Percentiles rank a stretch among this genome's conserved stretches.
phyloP scores from a whole-genome alignment of 2,329 filamentous ascomycete genomes.

The Diaporthe humulicola region DNA sequence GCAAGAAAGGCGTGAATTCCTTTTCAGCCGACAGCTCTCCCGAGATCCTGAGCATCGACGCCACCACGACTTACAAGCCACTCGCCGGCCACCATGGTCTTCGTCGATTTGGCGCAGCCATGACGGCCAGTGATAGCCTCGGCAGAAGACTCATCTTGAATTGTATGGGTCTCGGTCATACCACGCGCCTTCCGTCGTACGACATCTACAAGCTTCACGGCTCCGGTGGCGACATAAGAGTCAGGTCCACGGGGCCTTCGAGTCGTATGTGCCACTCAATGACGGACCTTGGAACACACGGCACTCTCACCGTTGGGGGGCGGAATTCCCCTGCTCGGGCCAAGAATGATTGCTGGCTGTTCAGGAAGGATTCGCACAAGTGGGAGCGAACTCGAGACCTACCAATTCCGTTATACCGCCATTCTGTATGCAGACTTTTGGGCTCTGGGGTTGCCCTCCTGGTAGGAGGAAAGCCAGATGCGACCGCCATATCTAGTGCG shows the following conservation, averaged over 20 bases:
- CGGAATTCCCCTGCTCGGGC: slow-evolving; percentile 80
- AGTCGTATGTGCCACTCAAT: slow-evolving; percentile 81
- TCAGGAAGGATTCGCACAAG: slow-evolving; percentile 61
- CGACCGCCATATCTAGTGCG: slow-evolving; percentile 61
- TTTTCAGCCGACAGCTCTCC: neutral
- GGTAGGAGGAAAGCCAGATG: slow-evolving; percentile 71
- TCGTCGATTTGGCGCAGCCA: slow-evolving; percentile 72
- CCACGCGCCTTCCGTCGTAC: slow-evolving; percentile 60
- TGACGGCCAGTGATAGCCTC: slow-evolving; percentile 55
- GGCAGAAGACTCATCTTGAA: slow-evolving; percentile 60
- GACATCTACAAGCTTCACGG: slow-evolving; percentile 59
- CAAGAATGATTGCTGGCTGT: slow-evolving; percentile 82
- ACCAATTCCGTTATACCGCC: slow-evolving; percentile 81
- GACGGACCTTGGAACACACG: slow-evolving; percentile 71
- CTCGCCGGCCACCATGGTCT: slow-evolving; percentile 57
- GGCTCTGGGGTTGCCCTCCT: slow-evolving; percentile 67
- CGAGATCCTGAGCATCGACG: slow-evolving; percentile 21
- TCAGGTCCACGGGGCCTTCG: slow-evolving; percentile 51
- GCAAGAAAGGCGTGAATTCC: neutral
- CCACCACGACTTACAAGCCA: slow-evolving; percentile 50
- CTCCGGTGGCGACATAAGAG: slow-evolving; percentile 38
- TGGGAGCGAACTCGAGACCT: slow-evolving; percentile 78
- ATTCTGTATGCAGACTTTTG: slow-evolving; percentile 70
- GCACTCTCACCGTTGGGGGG: slow-evolving; percentile 80
- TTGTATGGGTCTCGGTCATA: slow-evolving; percentile 59